Conservation (phyloP, 805 yeast genomes). For the Candida caryicola region DNA sequence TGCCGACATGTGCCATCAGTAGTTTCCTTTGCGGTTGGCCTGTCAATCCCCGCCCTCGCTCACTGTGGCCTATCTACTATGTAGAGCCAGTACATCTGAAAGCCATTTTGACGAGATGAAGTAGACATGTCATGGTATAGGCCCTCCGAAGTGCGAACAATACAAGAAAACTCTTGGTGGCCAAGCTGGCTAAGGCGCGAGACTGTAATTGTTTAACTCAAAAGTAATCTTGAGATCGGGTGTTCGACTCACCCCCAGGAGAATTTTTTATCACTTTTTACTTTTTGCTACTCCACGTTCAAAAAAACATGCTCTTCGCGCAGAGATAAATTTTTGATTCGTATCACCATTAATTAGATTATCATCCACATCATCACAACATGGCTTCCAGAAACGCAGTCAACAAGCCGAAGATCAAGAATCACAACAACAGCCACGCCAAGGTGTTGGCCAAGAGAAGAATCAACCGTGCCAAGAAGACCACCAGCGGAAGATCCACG, state of each 20-base stretch:
- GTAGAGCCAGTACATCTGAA: no score
- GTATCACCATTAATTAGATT: neutral
- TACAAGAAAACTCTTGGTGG: conserved; percentile 35
- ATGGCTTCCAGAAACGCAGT: conserved; percentile 85
- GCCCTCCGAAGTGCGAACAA: no score
- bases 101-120: no score
- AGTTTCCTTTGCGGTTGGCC: no score
- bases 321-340: neutral
- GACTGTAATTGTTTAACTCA: conserved; percentile 37
- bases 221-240: conserved; percentile 46
- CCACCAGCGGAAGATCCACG: conserved; percentile 47
- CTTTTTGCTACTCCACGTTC: no score
- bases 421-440: conserved; percentile 50
- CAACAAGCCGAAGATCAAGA: conserved; percentile 71
- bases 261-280: conserved; percentile 22
- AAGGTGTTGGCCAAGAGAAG: conserved; percentile 53
- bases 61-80: no score
- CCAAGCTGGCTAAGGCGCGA: conserved; percentile 51
- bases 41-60: no score
- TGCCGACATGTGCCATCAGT: no score
- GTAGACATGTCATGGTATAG: no score
- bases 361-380: conserved; percentile 1
- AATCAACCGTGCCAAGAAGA: conserved; percentile 43
- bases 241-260: conserved; percentile 50
- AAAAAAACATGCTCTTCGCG: neutral